Evolutionary conservation across 2,329 filamentous ascomycete species (phyloP).

Genomic region (Xylariales sp.): DNA sequence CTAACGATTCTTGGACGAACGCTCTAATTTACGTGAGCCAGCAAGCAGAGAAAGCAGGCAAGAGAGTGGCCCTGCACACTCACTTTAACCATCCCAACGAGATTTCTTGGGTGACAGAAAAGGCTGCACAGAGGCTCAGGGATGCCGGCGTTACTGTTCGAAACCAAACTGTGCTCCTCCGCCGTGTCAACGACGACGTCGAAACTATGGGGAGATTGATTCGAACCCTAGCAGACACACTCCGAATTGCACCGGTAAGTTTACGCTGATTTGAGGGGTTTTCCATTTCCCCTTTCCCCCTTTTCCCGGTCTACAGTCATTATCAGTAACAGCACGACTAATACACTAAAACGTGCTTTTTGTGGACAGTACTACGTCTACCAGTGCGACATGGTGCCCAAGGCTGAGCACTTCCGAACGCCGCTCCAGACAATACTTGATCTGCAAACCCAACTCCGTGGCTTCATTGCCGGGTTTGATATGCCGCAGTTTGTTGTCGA

Average conservation of each 20-base stretch:
- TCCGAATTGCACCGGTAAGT: constrained; percentile 52
- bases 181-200: constrained; percentile 53
- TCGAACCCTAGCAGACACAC: constrained; percentile 43
- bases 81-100: constrained; percentile 62
- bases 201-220: constrained; percentile 51
- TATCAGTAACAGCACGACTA: too few species aligned
- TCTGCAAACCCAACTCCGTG: constrained; percentile 53
- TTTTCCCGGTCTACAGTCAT: too few species aligned
- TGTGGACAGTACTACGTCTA: constrained; percentile 67
- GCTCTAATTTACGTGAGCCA: constrained; percentile 47
- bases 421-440: constrained; percentile 54
- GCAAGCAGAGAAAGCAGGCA: constrained; percentile 46
- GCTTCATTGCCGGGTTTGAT: constrained; percentile 58
- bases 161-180: constrained; percentile 57
- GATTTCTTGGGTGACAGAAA: constrained; percentile 54
- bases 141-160: constrained; percentile 49
- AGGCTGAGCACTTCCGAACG: constrained; percentile 59
- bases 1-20: constrained; percentile 46
- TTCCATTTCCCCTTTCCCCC: too few species aligned
- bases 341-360: too few species aligned
- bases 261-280: too few species aligned
- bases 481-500: constrained; percentile 61
- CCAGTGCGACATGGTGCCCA: constrained; percentile 58
- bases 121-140: constrained; percentile 46
- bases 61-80: constrained; percentile 59